Percentiles rank a stretch among this genome's conserved stretches.
Evolutionary conservation across 257 asterid species (phyloP).

Genomic region (Nicotiana tabacum): DNA sequence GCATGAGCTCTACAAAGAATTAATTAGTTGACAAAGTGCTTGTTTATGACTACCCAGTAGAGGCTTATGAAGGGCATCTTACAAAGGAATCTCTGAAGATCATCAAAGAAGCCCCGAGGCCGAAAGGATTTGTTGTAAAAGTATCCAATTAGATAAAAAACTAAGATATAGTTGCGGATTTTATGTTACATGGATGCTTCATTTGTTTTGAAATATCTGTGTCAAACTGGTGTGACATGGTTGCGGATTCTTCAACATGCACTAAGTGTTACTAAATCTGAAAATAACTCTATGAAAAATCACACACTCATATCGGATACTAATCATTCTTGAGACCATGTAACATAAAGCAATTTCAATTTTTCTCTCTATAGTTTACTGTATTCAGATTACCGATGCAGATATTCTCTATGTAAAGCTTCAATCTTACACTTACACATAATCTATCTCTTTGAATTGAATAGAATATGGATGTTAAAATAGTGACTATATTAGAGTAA

Average conservation of each 20-base stretch:
- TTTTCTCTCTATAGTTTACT: neutral
- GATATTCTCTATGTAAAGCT: neutral
- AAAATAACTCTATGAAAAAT: neutral
- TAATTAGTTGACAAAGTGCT: no score
- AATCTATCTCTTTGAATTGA: neutral
- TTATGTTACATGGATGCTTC: neutral
- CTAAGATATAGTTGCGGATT: neutral
- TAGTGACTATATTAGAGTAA: neutral
- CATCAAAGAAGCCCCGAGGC: neutral
- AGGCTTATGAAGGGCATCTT: neutral
- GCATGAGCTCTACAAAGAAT: neutral
- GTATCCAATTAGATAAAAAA: neutral
- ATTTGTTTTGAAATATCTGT: neutral
- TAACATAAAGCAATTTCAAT: neutral
- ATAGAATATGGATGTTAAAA: neutral
- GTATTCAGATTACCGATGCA: neutral
- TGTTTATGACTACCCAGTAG: neutral
- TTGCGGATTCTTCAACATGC: neutral
- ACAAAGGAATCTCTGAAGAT: neutral
- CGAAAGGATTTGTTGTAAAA: neutral
- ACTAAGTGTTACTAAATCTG: neutral
- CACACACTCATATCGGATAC: neutral
- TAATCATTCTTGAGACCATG: neutral
- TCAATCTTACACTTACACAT: neutral
- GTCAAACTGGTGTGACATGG: neutral